Evolutionary conservation across 306 rosid species (phyloP).

Genomic region (Citrullus colocynthis): DNA sequence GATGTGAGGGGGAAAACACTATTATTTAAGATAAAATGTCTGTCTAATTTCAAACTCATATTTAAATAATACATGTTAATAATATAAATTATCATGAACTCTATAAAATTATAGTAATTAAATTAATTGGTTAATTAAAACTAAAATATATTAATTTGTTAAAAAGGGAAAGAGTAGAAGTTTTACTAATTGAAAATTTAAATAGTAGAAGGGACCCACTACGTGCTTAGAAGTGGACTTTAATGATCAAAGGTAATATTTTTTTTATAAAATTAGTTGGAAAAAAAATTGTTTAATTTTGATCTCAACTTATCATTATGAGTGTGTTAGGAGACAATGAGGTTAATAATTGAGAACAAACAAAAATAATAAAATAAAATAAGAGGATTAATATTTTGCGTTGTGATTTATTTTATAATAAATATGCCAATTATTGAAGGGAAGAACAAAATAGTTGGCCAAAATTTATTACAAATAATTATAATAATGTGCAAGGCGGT

Average conservation of each 20-base stretch:
- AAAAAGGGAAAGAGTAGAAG: neutral
- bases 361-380: neutral
- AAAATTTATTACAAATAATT: neutral
- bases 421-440: neutral
- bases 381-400: neutral
- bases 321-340: constrained; percentile 1
- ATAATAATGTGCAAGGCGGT: neutral
- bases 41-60: neutral
- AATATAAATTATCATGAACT: neutral
- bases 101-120: neutral
- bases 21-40: neutral
- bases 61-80: neutral
- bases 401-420: neutral
- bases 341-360: constrained; percentile 2
- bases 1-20: neutral
- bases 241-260: neutral
- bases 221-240: constrained; percentile 16
- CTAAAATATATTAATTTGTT: neutral
- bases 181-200: neutral
- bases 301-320: neutral
- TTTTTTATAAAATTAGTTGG: constrained; percentile 1
- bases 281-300: neutral
- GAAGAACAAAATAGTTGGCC: neutral
- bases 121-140: neutral
- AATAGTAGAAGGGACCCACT: constrained; percentile 7